Evolutionary conservation across 495 filamentous ascomycete genomes (phyloP), one percentile per base, ranked within the genome.

Genomic region (Hypoxylon perforatum): DNA sequence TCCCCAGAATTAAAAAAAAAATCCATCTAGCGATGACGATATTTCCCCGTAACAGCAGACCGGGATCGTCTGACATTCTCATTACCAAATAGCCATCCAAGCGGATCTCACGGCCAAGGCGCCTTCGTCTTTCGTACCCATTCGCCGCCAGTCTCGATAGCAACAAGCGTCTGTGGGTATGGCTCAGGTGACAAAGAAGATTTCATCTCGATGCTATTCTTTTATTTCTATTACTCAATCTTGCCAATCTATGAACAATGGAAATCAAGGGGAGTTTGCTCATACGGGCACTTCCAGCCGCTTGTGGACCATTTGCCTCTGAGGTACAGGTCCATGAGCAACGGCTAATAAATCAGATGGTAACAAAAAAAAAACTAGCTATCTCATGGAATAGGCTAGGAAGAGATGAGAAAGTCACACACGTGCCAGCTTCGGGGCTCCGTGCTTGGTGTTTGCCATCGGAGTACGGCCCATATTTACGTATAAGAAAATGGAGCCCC

Each of bases 171-270:
- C 61, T 61, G 66, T 69, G 66, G 66, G 61, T 69, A 69, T 65
- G 64, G 70, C 67, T 74, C 76, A 78, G 67, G 73, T 78, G 76
- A 78, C 73, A 67, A 69, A 64, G 69, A 72, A 66, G 67, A 72
- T 72, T 67, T 67, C 64, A 51, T 64, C 66, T 59, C 55, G 47
- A 47, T 56, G 50, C 66, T 44, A 72, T 67, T 69, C 65, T 67
- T 63, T 65, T 58, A 67, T 77, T 78, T 78, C 56, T 51, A 77
- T 78, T 78, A 78, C 75, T 45, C n/a, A n/a, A n/a, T n/a, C n/a
- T n/a, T n/a, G n/a, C n/a, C 70, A 77, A 78, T 78, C 61, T 53
- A 61, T 75, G 57, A 52, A 59, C 63, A 60, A 73, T 69, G 70
- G 61, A 71, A 70, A 61, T n/a, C n/a, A 60, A 69, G 57, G 66